Evolutionary conservation across 352 stramenopile species (phyloP).

Genomic region (Pythium aristosporum): DNA sequence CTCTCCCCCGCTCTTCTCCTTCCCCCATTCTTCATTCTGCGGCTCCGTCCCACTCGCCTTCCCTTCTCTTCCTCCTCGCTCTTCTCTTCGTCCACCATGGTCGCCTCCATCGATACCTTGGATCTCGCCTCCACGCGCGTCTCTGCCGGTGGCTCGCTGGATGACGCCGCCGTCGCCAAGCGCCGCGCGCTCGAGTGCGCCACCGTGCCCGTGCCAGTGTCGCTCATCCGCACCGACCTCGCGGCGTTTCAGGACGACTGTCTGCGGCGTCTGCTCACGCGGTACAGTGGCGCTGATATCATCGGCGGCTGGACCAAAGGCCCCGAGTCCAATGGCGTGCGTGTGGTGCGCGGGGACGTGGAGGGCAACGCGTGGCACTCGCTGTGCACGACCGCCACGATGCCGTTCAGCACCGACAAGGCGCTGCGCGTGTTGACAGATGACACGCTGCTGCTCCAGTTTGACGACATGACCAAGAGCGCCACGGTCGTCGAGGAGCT

Average conservation of each 20-base stretch:
- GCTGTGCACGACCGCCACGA: slow-evolving; percentile 60
- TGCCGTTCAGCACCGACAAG: slow-evolving; percentile 60
- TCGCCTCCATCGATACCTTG: slow-evolving; percentile 8
- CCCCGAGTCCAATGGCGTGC: slow-evolving; percentile 63
- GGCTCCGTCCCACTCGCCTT: neutral
- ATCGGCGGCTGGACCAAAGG: slow-evolving; percentile 63
- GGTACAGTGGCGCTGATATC: slow-evolving; percentile 58
- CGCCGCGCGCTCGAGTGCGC: slow-evolving; percentile 33
- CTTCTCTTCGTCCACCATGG: neutral
- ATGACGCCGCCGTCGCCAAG: slow-evolving; percentile 35
- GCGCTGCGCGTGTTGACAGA: slow-evolving; percentile 50
- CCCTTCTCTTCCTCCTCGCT: neutral
- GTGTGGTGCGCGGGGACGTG: slow-evolving; percentile 67
- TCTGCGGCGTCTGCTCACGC: slow-evolving; percentile 51
- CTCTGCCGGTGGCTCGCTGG: slow-evolving; percentile 35
- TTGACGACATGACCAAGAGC: slow-evolving; percentile 79
- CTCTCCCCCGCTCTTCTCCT: neutral
- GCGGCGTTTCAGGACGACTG: slow-evolving; percentile 59
- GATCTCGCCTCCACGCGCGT: slow-evolving; percentile 53
- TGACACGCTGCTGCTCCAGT: slow-evolving; percentile 60
- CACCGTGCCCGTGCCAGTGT: slow-evolving; percentile 48
- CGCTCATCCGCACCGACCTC: slow-evolving; percentile 46
- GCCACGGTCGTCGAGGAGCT: slow-evolving; percentile 59
- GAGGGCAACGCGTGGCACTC: slow-evolving; percentile 59
- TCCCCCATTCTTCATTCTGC: neutral